phyloP scores from a whole-genome alignment of 495 filamentous ascomycete species.

The Lophiostoma macrostomum region DNA sequence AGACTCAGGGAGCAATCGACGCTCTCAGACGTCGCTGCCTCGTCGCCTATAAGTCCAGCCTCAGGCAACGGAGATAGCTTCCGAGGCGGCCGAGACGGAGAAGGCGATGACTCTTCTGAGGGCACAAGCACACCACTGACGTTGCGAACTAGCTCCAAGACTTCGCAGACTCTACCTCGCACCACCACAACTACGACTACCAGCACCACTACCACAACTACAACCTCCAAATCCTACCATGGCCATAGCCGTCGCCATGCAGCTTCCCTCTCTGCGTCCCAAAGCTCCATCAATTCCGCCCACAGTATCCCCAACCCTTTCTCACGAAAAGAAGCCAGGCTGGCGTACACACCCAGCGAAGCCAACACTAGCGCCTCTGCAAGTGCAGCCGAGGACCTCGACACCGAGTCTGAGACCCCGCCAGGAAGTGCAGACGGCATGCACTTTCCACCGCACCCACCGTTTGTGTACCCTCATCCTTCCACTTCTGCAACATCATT shows the following conservation, averaged over 20 bases:
- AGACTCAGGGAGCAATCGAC: constrained; percentile 5
- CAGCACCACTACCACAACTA: too few species aligned
- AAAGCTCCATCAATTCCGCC: too few species aligned
- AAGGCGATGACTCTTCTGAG: constrained; percentile 14
- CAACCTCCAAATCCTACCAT: too few species aligned
- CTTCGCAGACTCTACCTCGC: too few species aligned
- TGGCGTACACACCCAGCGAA: constrained; percentile 13
- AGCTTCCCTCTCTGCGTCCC: too few species aligned
- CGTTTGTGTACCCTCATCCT: constrained; percentile 1
- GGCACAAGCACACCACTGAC: constrained; percentile 13
- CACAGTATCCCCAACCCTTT: too few species aligned
- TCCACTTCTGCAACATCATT: constrained; percentile 12
- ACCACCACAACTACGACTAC: too few species aligned
- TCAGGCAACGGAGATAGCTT: constrained; percentile 17
- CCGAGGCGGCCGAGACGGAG: too few species aligned
- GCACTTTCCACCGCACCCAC: constrained; percentile 9
- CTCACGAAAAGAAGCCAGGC: constrained; percentile 10
- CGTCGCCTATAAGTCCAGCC: constrained; percentile 4
- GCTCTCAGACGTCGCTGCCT: not conserved
- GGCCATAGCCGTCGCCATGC: too few species aligned
- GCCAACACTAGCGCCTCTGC: constrained; percentile 20
- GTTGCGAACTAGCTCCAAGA: too few species aligned
- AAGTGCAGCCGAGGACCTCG: constrained; percentile 26
- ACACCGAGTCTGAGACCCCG: constrained; percentile 26
- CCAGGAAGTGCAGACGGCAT: constrained; percentile 26